Evolutionary conservation across 306 rosid genomes (phyloP).

Genomic region (Glycine soja): DNA sequence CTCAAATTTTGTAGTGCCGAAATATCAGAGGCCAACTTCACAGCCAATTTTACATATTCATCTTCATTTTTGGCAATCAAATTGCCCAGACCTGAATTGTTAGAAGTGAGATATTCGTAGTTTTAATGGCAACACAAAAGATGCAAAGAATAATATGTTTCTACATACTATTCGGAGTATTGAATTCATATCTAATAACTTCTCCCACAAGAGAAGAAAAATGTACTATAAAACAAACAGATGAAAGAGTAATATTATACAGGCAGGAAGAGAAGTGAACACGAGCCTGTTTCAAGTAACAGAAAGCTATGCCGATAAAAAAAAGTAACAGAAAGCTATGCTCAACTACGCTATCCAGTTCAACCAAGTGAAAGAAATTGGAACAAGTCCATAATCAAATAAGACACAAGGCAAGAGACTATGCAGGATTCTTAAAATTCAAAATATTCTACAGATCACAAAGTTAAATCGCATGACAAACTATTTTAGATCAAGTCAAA

Average conservation of each 20-base stretch:
- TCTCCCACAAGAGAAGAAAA: neutral
- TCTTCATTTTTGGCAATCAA: conserved; percentile 85
- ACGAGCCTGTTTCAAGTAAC: neutral
- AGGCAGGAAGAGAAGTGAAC: too few relatives aligned
- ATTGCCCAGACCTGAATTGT: conserved; percentile 68
- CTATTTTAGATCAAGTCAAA: conserved; percentile 20
- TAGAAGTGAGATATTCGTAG: conserved; percentile 29
- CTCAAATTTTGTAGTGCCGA: conserved; percentile 78
- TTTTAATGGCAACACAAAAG: conserved; percentile 29
- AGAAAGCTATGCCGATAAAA: neutral
- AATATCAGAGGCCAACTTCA: conserved; percentile 86
- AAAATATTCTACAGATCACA: neutral
- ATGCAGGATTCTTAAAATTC: conserved; percentile 4
- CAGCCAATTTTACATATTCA: conserved; percentile 83
- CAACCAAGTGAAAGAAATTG: neutral
- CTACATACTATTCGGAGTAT: neutral
- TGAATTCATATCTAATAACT: neutral
- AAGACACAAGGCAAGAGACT: neutral
- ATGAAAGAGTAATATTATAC: neutral
- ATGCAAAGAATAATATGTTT: conserved; percentile 23
- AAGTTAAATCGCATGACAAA: neutral
- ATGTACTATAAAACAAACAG: neutral
- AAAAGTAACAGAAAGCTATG: neutral
- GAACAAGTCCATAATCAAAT: neutral
- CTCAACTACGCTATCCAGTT: conserved; percentile 8